A percentile compares a stretch with the other conserved stretches of the same genome.
Evolutionary conservation across 2,329 filamentous ascomycete species (phyloP).

Genomic region (Coniosporium tulheliwenetii): DNA sequence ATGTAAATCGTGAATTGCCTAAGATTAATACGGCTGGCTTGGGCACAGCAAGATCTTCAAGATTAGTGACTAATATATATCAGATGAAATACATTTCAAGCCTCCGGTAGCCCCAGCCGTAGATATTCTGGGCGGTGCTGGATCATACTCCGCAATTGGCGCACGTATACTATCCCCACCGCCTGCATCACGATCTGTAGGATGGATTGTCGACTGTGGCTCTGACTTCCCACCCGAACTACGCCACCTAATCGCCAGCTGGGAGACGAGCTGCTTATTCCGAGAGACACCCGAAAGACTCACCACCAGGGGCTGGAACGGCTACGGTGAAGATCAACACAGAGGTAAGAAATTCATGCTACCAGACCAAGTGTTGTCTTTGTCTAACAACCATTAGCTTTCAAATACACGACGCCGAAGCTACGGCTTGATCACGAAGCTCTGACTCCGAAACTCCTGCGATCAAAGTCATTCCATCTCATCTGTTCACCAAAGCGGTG

Average conservation of each 20-base stretch:
- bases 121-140: conserved; percentile 76
- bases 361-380: not conserved
- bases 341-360: conserved; percentile 25
- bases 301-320: conserved; percentile 88
- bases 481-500: conserved; percentile 70
- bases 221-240: conserved; percentile 67
- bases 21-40: conserved; percentile 3
- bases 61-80: conserved; percentile 1
- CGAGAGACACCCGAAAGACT: conserved; percentile 49
- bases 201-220: conserved; percentile 84
- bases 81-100: conserved; percentile 83
- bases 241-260: conserved; percentile 47
- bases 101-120: conserved; percentile 52
- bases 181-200: conserved; percentile 47
- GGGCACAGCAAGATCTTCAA: conserved; percentile 6
- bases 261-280: conserved; percentile 60
- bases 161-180: conserved; percentile 75
- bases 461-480: conserved; percentile 68
- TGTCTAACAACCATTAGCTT: conserved; percentile 31
- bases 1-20: conserved; percentile 2
- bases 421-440: conserved; percentile 60
- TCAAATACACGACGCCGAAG: conserved; percentile 81
- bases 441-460: conserved; percentile 49
- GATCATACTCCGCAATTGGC: conserved; percentile 72
- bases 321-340: conserved; percentile 57